Conservation (phyloP, 2,329 filamentous ascomycete genomes). For the Sarocladium oryzae region DNA sequence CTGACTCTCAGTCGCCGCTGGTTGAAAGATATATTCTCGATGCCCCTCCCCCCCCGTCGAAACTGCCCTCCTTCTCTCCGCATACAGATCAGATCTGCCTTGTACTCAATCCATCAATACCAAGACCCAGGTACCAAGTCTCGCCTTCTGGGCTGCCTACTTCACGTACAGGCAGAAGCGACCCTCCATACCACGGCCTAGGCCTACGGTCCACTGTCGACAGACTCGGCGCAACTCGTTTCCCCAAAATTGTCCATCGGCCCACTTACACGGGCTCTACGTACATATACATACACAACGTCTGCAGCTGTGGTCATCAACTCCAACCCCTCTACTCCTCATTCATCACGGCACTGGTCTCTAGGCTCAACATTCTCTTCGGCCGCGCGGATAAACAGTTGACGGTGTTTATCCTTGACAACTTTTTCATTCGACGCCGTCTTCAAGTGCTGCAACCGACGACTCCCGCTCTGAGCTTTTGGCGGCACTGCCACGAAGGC, state of each 20-base stretch:
- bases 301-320: not conserved
- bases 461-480: too few species aligned
- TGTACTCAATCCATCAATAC: not conserved
- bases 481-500: too few species aligned
- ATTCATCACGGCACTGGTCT: not conserved
- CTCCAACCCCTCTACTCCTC: not conserved
- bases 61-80: not conserved
- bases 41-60: not conserved
- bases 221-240: not conserved
- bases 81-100: not conserved
- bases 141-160: not conserved
- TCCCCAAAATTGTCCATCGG: not conserved
- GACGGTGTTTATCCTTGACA: too few species aligned
- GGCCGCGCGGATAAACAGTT: too few species aligned
- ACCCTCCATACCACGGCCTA: not conserved
- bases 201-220: not conserved
- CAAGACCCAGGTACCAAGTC: not conserved
- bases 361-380: too few species aligned
- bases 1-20: not conserved
- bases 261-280: conserved; percentile 5
- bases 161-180: conserved; percentile 4
- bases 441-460: too few species aligned
- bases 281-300: not conserved
- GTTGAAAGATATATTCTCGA: not conserved
- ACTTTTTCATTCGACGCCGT: too few species aligned